phyloP scores from a whole-genome alignment of 2,329 filamentous ascomycete species.

The Grosmannia serpens region DNA sequence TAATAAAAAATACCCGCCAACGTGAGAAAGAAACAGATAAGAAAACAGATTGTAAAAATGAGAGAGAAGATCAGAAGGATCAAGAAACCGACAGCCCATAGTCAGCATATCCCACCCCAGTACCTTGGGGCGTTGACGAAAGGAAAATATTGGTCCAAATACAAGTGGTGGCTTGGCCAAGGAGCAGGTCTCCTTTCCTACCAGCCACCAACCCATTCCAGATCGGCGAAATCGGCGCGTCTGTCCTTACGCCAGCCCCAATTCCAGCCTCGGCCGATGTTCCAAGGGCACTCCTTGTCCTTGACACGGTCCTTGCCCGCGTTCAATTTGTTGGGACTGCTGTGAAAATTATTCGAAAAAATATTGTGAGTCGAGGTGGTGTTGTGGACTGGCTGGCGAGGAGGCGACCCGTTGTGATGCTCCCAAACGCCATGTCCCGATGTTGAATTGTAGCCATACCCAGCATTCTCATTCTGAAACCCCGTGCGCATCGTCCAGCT shows the following conservation, averaged over 20 bases:
- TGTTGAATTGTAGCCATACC: constrained; percentile 34
- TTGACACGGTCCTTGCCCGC: constrained; percentile 34
- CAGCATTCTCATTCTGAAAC: constrained; percentile 16
- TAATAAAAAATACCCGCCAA: neutral
- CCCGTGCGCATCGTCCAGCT: constrained; percentile 27
- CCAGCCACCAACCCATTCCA: constrained; percentile 95
- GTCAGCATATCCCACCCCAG: neutral
- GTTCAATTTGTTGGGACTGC: constrained; percentile 23
- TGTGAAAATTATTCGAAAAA: constrained; percentile 8
- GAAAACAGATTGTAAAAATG: constrained; percentile 13
- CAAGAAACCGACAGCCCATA: constrained; percentile 11
- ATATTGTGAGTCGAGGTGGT: constrained; percentile 13
- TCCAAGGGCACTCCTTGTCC: constrained; percentile 45
- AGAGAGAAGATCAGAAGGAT: constrained; percentile 1
- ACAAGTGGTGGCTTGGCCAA: constrained; percentile 43
- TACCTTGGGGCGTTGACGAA: neutral
- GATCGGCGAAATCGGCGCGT: constrained; percentile 58
- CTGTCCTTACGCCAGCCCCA: constrained; percentile 51
- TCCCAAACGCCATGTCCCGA: constrained; percentile 38
- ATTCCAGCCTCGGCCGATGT: constrained; percentile 47
- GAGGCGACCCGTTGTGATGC: constrained; percentile 24
- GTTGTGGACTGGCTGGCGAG: constrained; percentile 14
- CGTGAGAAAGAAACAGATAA: constrained; percentile 5
- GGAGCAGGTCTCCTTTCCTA: constrained; percentile 41
- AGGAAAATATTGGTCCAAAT: constrained; percentile 32